Percentiles rank a stretch among this genome's conserved stretches.
phyloP scores from a whole-genome alignment of 345 rosid genomes.

The Garcia nutans region DNA sequence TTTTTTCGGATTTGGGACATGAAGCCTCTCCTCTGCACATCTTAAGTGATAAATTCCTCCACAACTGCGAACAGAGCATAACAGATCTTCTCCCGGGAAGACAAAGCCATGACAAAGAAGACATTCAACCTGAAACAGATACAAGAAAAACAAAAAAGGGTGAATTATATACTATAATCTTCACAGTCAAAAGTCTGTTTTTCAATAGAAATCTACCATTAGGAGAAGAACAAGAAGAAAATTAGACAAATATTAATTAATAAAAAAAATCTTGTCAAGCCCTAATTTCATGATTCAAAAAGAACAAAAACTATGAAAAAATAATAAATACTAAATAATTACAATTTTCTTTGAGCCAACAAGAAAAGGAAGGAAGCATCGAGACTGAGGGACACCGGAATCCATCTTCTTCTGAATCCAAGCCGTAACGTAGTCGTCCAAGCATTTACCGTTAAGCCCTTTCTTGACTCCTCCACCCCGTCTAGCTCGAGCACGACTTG shows the following conservation, averaged over 20 bases:
- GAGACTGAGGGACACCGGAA: slow-evolving; percentile 42
- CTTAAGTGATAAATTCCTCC: slow-evolving; percentile 54
- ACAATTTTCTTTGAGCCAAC: slow-evolving; percentile 70
- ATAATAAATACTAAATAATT: background rate
- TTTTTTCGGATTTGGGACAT: slow-evolving; percentile 39
- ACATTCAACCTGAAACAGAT: slow-evolving; percentile 61
- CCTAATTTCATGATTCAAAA: background rate
- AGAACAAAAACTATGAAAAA: background rate
- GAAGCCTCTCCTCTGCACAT: slow-evolving; percentile 51
- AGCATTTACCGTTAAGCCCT: slow-evolving; percentile 19
- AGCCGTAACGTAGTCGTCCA: slow-evolving; percentile 44
- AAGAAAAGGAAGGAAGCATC: slow-evolving; percentile 68
- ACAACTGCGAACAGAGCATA: slow-evolving; percentile 67
- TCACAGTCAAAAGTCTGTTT: background rate
- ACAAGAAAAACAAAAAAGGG: background rate
- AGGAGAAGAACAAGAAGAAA: background rate
- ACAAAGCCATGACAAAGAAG: slow-evolving; percentile 53
- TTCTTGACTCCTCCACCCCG: slow-evolving; percentile 25
- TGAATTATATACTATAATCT: background rate
- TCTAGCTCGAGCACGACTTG: slow-evolving; percentile 20
- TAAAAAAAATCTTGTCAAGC: no score
- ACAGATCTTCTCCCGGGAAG: slow-evolving; percentile 57
- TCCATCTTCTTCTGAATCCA: slow-evolving; percentile 56
- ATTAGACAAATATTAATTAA: background rate
- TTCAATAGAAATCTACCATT: background rate